Percentiles rank a stretch among this genome's conserved stretches.
These are phyloP conservation scores for Nakazawaea populi DNA, from an alignment of 805 yeast genomes.

Conservation along the genomic window DNA sequence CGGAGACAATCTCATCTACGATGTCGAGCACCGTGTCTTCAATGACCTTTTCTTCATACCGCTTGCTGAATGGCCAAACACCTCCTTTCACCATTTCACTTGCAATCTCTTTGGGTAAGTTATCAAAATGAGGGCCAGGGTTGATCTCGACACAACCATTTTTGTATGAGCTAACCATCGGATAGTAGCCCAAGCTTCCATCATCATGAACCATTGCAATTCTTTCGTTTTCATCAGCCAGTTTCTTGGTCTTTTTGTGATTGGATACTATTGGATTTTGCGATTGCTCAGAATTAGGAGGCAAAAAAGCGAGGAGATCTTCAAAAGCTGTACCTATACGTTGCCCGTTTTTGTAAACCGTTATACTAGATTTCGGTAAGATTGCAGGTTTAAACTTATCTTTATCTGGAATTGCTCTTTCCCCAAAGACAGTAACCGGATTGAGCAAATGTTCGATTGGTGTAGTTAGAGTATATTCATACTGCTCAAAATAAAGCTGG, in stretches of 20 bases:
- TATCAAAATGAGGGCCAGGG: conserved; percentile 59
- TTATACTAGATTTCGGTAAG: conserved; percentile 52
- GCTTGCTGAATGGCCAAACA: conserved; percentile 46
- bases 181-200: conserved; percentile 85
- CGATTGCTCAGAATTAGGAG: conserved; percentile 62
- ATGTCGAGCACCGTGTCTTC: conserved; percentile 83
- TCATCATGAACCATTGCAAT: conserved; percentile 51
- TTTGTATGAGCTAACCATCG: conserved; percentile 77
- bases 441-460: conserved; percentile 69
- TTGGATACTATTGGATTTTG: conserved; percentile 24
- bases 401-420: conserved; percentile 51
- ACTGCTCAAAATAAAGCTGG: conserved; percentile 76
- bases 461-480: conserved; percentile 67
- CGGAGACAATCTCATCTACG: conserved; percentile 75
- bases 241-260: conserved; percentile 5
- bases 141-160: conserved; percentile 72
- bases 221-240: conserved; percentile 7
- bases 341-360: conserved; percentile 74
- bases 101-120: conserved; percentile 31
- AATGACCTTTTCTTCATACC: conserved; percentile 65
- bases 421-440: conserved; percentile 69
- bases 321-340: conserved; percentile 60
- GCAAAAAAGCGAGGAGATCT: conserved; percentile 67
- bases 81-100: conserved; percentile 17
- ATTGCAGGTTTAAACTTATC: conserved; percentile 41